phyloP scores from a whole-genome alignment of 345 rosid genomes.

The Passiflora organensis region DNA sequence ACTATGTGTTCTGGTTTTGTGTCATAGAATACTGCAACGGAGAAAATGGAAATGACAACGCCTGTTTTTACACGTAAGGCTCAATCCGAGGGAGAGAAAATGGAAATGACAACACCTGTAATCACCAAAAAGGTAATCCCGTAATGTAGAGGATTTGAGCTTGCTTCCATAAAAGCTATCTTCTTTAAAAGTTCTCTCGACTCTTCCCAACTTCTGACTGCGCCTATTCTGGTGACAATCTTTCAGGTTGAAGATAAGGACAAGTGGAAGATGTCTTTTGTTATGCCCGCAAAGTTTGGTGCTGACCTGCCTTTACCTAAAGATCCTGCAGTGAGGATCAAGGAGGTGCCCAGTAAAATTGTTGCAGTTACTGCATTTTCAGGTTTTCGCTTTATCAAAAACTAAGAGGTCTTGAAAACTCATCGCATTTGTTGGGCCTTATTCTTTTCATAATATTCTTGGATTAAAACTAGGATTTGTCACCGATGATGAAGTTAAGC shows the following conservation, averaged over 20 bases:
- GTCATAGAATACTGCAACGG: constrained; percentile 49
- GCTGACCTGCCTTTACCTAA: constrained; percentile 64
- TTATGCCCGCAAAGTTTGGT: constrained; percentile 86
- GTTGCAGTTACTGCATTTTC: constrained; percentile 81
- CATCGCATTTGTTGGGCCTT: too few species aligned
- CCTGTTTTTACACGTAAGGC: constrained; percentile 69
- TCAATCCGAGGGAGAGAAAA: constrained; percentile 61
- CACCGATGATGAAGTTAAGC: constrained; percentile 71
- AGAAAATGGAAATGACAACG: constrained; percentile 90
- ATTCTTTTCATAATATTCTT: too few species aligned
- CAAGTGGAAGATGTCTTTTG: constrained; percentile 91
- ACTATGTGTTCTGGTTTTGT: constrained; percentile 12
- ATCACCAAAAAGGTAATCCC: constrained; percentile 61
- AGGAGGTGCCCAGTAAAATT: constrained; percentile 58
- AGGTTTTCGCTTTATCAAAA: constrained; percentile 36
- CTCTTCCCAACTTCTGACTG: too few species aligned
- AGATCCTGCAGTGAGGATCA: constrained; percentile 67
- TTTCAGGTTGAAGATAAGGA: constrained; percentile 48
- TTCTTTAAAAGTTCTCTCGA: not conserved
- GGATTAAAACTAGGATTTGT: constrained; percentile 55
- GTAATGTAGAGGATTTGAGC: not conserved
- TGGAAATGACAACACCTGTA: constrained; percentile 95
- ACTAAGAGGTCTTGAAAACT: not conserved
- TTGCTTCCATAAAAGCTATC: not conserved
- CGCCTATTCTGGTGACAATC: not conserved